Percentiles rank a stretch among this genome's conserved stretches.
phyloP scores from a whole-genome alignment of 164 flowering plant species.

The Chimonanthus salicifolius region DNA sequence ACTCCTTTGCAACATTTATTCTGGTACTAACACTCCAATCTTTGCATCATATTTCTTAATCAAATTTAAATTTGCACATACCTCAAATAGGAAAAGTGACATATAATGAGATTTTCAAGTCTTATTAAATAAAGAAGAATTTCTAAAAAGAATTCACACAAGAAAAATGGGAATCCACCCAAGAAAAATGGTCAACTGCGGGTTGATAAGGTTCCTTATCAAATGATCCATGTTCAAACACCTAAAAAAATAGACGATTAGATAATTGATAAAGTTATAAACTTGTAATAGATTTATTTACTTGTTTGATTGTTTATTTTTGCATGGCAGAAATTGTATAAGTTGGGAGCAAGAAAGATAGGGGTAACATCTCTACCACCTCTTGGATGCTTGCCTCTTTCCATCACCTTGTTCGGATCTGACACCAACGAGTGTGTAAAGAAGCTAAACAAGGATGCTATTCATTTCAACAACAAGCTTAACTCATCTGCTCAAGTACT shows the following conservation, averaged over 20 bases:
- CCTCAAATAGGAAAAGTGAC: not conserved
- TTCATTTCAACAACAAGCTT: conserved; percentile 62
- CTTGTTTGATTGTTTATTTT: not conserved
- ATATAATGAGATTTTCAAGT: not conserved
- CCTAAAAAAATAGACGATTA: not conserved
- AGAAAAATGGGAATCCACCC: not conserved
- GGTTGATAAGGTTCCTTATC: not conserved
- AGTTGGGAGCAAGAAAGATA: conserved; percentile 66
- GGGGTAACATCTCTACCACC: conserved; percentile 81
- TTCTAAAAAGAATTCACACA: not conserved
- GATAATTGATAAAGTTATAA: not conserved
- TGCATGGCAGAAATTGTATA: conserved; percentile 52
- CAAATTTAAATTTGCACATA: not conserved
- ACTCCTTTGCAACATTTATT: conserved; percentile 48
- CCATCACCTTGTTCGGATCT: conserved; percentile 60
- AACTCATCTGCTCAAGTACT: conserved; percentile 44
- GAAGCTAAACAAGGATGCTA: conserved; percentile 60
- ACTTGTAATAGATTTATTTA: not conserved
- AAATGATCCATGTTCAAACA: not conserved
- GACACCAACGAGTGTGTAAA: conserved; percentile 60
- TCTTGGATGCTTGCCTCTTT: conserved; percentile 81
- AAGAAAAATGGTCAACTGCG: not conserved
- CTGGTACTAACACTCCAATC: conserved; percentile 36
- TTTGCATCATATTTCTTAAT: not conserved
- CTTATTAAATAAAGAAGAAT: not conserved